A percentile compares a stretch with the other conserved stretches of the same genome.
These are phyloP conservation scores for Trichophyton schoenleinii DNA, from an alignment of 2,329 filamentous ascomycete genomes.

Conservation along the genomic window DNA sequence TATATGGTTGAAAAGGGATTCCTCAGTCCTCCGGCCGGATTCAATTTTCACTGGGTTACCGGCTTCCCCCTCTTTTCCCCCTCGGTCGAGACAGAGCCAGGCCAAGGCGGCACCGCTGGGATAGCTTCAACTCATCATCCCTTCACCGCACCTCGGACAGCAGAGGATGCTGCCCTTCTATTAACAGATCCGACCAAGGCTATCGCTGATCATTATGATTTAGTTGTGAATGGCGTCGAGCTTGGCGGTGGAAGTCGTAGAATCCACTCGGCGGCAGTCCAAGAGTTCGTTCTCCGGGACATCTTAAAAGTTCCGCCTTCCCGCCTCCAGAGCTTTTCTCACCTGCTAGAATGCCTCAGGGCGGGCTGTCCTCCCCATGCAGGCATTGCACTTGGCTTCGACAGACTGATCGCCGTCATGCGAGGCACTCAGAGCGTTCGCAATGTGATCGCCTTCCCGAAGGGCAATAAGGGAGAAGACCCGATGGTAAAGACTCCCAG, in stretches of 20 bases:
- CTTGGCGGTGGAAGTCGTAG: slow-evolving; percentile 84
- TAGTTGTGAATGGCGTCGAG: slow-evolving; percentile 91
- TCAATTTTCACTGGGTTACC: slow-evolving; percentile 69
- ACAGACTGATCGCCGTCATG: slow-evolving; percentile 71
- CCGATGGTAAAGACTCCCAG: slow-evolving; percentile 67
- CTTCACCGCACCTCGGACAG: slow-evolving; percentile 73
- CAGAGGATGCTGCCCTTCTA: slow-evolving; percentile 61
- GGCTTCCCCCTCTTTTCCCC: slow-evolving; percentile 90
- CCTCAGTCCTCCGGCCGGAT: slow-evolving; percentile 40
- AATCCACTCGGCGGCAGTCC: slow-evolving; percentile 73
- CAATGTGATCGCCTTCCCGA: slow-evolving; percentile 95
- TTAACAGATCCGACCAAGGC: slow-evolving; percentile 58
- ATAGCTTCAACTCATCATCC: slow-evolving; percentile 87
- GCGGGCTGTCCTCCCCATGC: slow-evolving; percentile 90
- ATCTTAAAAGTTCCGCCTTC: slow-evolving; percentile 65
- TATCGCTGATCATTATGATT: slow-evolving; percentile 81
- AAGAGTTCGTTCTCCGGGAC: slow-evolving; percentile 72
- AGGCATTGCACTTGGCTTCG: slow-evolving; percentile 84
- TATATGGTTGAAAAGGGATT: slow-evolving; percentile 52
- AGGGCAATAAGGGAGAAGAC: slow-evolving; percentile 83
- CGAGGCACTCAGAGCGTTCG: slow-evolving; percentile 63
- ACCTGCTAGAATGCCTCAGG: slow-evolving; percentile 68
- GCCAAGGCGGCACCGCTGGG: slow-evolving; percentile 69
- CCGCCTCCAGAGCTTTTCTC: slow-evolving; percentile 67
- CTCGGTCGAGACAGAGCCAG: slow-evolving; percentile 50